Evolutionary conservation across 140 eudicot species (phyloP).

Genomic region (Anethum foeniculum): DNA sequence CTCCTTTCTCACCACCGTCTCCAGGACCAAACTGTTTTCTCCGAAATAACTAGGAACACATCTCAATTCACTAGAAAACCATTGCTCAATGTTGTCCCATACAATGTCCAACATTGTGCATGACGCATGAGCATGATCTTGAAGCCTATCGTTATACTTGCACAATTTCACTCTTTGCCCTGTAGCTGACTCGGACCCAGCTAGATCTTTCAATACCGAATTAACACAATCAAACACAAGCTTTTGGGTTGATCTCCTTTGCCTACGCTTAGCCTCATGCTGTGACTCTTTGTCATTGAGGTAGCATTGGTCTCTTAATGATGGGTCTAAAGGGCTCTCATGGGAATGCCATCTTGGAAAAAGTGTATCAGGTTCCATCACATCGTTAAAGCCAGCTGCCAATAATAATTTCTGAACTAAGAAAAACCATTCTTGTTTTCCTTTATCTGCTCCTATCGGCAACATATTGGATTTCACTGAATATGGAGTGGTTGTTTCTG

Average conservation of each 20-base stretch:
- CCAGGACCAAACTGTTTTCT: conserved; percentile 57
- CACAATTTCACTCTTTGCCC: conserved; percentile 22
- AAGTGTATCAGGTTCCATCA: conserved; percentile 26
- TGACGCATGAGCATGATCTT: conserved; percentile 18
- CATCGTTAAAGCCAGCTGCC: conserved; percentile 44
- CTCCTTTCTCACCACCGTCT: conserved; percentile 62
- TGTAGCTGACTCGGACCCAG: conserved; percentile 27
- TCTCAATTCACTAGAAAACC: conserved; percentile 45
- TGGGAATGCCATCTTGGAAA: conserved; percentile 67
- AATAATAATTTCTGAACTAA: conserved; percentile 52
- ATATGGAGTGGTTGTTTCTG: conserved; percentile 45
- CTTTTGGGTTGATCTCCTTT: conserved; percentile 41
- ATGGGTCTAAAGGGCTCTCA: conserved; percentile 87
- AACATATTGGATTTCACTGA: conserved; percentile 27
- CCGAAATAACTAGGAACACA: conserved; percentile 29
- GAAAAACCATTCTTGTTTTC: conserved; percentile 50
- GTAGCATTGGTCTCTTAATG: conserved; percentile 57
- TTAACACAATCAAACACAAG: conserved; percentile 83
- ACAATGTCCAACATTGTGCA: conserved; percentile 35
- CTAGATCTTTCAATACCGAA: conserved; percentile 43
- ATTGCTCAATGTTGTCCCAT: conserved; percentile 58
- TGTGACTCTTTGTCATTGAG: conserved; percentile 33
- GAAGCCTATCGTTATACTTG: conserved; percentile 8
- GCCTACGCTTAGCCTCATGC: conserved; percentile 46
- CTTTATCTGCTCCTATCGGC: conserved; percentile 43